phyloP scores from a whole-genome alignment of 371 early-diverging fungal genomes.

The Mortierella sp. region DNA sequence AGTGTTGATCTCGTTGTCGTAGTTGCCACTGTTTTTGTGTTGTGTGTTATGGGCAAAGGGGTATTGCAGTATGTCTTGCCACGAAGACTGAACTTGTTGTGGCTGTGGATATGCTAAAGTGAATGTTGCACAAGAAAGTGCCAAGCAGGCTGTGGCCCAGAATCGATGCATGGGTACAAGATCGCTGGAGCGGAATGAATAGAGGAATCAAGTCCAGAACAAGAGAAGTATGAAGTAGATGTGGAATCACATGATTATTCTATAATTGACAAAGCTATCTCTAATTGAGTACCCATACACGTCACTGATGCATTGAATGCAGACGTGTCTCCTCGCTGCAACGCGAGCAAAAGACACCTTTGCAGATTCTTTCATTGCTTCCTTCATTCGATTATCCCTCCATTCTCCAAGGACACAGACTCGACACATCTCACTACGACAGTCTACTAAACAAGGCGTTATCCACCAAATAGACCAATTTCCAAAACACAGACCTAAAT shows the following conservation, averaged over 20 bases:
- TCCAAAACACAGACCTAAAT: neutral
- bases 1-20: slow-evolving; percentile 1
- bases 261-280: neutral
- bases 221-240: neutral
- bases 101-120: slow-evolving; percentile 28
- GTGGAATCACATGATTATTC: slow-evolving; percentile 4
- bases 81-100: slow-evolving; percentile 3
- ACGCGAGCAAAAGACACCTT: neutral
- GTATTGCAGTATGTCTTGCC: slow-evolving; percentile 21
- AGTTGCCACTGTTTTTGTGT: neutral
- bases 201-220: neutral
- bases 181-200: neutral
- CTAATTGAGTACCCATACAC: slow-evolving; percentile 7
- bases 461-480: slow-evolving; percentile 7
- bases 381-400: neutral
- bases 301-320: slow-evolving; percentile 1
- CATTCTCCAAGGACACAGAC: slow-evolving; percentile 5
- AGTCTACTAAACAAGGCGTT: neutral
- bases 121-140: slow-evolving; percentile 33
- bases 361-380: neutral
- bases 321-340: neutral
- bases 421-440: neutral
- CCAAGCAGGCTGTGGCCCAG: slow-evolving; percentile 25
- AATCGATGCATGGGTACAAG: slow-evolving; percentile 25
- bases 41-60: slow-evolving; percentile 8